Base-by-base conservation (phyloP, 1,284 basidiomycete species). In the Albatrellus sp. region DNA sequence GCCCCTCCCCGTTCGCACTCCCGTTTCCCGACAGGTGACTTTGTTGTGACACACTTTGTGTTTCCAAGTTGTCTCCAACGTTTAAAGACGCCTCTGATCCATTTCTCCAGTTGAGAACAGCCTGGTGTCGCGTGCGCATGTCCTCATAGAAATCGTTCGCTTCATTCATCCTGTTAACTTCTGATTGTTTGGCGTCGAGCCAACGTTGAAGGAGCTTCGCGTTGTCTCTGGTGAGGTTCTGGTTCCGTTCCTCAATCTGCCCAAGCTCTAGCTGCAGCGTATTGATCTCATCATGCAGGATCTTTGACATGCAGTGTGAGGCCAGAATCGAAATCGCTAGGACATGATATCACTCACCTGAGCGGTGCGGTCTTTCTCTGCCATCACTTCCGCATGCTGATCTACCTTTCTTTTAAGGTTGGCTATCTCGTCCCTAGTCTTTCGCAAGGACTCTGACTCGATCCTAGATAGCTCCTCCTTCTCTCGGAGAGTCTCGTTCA, bases 161-260 rank as follows among this genome's bases (percentile, higher is more conserved):
- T 54, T 89, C 87, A 64, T 98, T 98, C 87, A 98, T 90, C 67
- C 81, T 82, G 60, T 93, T 90, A 5, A 85, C 94, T 57, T 93
- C 91, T 12, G 77, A 69, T 57, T 96, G 90, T 68, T 96, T 96
- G 53, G 86, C 83, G 59, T 97, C 92, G 19, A 97, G 70, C 92
- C 92, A 97, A 13, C 92, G 80, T 60, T 97, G 90, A 1, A 98
- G 71, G 35, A 98, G 73, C 53, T 86, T 85, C 14, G 93, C 92
- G 56, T 98, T 98, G 63, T 98, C 94, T 56, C 83, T 85, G 46
- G 79, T 80, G 40, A 98, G 72, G 17, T 73, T 83, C 54, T 80
- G 71, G 59, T 96, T 97, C 34, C 89, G 80, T 50, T 90, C 78
- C 50, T 90, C 84, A 34, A 96, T 80, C 58, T 93, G 89, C 38